These are phyloP conservation scores for Scheffersomyces illinoinensis DNA, from an alignment of 1,139 yeast genomes.

Conservation along the genomic window DNA sequence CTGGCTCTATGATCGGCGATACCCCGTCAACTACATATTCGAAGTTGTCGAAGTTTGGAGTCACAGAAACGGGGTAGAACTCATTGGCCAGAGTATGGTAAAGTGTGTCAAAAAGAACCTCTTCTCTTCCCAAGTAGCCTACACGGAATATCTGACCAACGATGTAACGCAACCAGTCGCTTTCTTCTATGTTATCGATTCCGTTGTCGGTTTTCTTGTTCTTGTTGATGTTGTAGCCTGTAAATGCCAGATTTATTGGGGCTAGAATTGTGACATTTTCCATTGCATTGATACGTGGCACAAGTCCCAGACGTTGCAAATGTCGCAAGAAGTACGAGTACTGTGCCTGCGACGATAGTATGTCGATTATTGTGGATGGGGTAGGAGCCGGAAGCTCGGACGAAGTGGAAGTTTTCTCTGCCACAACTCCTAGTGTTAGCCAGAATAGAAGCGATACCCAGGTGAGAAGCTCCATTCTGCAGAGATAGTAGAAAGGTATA, in stretches of 20 bases:
- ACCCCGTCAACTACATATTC: conserved; percentile 50
- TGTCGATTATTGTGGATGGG: conserved; percentile 67
- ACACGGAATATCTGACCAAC: conserved; percentile 37
- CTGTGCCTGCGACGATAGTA: conserved; percentile 71
- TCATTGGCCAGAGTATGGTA: conserved; percentile 16
- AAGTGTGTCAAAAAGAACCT: conserved; percentile 33
- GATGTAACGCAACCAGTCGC: conserved; percentile 33
- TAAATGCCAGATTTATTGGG: conserved; percentile 84
- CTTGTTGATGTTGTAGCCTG: conserved; percentile 13
- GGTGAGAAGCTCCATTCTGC: not conserved
- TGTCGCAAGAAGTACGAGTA: conserved; percentile 69
- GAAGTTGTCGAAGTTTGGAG: conserved; percentile 28
- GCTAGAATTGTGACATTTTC: conserved; percentile 77
- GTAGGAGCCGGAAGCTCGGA: conserved; percentile 13
- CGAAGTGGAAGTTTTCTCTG: conserved; percentile 9
- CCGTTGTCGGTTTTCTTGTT: conserved; percentile 16
- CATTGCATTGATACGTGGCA: conserved; percentile 67
- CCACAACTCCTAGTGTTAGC: not conserved
- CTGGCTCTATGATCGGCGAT: conserved; percentile 58
- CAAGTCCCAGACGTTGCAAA: conserved; percentile 65
- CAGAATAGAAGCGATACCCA: not conserved
- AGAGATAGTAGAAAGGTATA: not conserved
- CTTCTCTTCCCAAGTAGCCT: conserved; percentile 29
- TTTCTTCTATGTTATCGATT: conserved; percentile 16
- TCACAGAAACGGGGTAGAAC: conserved; percentile 26